A percentile compares a stretch with the other conserved stretches of the same genome.
Evolutionary conservation across 176 grass and related monocot genomes (phyloP).

Genomic region (Luzula sylvatica): DNA sequence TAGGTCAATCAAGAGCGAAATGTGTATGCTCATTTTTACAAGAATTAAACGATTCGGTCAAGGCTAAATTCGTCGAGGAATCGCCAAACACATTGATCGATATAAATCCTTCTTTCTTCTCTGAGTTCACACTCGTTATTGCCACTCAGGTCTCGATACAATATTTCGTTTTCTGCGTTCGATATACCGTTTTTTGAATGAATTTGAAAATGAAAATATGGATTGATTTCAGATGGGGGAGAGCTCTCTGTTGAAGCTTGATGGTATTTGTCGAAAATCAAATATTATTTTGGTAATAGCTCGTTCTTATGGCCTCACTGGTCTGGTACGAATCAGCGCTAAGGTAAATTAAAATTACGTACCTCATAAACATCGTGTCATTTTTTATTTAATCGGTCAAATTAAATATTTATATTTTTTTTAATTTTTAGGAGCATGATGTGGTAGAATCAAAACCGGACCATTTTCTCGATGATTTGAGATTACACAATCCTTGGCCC

Average conservation of each 20-base stretch:
- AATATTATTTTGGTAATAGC: slow-evolving; percentile 70
- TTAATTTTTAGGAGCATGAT: slow-evolving; percentile 49
- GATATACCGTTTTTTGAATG: slow-evolving; percentile 5
- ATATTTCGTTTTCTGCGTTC: neutral
- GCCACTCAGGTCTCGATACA: slow-evolving; percentile 54
- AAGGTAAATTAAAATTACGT: slow-evolving; percentile 44
- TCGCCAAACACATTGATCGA: slow-evolving; percentile 54
- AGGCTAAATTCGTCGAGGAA: slow-evolving; percentile 96
- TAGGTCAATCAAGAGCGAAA: slow-evolving; percentile 85
- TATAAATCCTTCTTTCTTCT: slow-evolving; percentile 69
- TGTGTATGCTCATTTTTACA: slow-evolving; percentile 78
- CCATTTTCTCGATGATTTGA: slow-evolving; percentile 91
- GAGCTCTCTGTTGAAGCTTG: slow-evolving; percentile 69
- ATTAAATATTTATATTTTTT: slow-evolving; percentile 9
- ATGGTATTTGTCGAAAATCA: slow-evolving; percentile 64
- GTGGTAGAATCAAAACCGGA: slow-evolving; percentile 92
- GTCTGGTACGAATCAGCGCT: slow-evolving; percentile 72
- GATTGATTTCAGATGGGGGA: slow-evolving; percentile 47
- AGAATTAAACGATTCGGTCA: slow-evolving; percentile 95
- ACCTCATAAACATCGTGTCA: neutral
- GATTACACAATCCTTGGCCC: slow-evolving; percentile 83
- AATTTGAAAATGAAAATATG: too few species aligned
- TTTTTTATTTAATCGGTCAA: too few species aligned
- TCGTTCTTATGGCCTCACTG: slow-evolving; percentile 82
- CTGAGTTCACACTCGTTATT: slow-evolving; percentile 69